A percentile compares a stretch with the other conserved stretches of the same genome.
phyloP scores from a whole-genome alignment of 2,329 filamentous ascomycete species.

The Penicillium decumbens region DNA sequence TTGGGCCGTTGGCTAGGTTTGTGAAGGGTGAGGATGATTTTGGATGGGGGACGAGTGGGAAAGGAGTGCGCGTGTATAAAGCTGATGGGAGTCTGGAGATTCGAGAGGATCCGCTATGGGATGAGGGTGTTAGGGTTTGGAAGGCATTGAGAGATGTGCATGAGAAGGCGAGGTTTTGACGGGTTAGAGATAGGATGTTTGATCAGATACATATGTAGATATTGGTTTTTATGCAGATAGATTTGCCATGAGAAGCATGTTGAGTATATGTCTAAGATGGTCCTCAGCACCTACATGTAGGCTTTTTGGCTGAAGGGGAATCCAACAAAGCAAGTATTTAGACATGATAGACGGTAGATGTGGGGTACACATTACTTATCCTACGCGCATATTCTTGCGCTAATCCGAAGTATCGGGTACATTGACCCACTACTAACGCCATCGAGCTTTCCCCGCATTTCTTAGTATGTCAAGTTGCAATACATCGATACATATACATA shows the following conservation, averaged over 20 bases:
- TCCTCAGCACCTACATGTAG: too few relatives aligned
- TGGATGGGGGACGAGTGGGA: conserved; percentile 26
- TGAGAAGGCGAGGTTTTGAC: conserved; percentile 6
- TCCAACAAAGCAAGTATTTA: neutral
- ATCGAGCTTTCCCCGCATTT: conserved; percentile 25
- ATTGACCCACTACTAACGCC: neutral
- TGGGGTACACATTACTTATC: neutral
- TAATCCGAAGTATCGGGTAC: neutral
- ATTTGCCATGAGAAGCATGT: neutral
- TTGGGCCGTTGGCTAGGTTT: conserved; percentile 30
- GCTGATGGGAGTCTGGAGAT: conserved; percentile 45
- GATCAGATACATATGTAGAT: neutral
- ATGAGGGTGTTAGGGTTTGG: conserved; percentile 49
- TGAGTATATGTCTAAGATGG: too few relatives aligned
- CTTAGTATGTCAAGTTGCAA: conserved; percentile 17
- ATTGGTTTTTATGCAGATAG: neutral
- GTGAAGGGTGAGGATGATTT: conserved; percentile 22
- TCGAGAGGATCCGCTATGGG: conserved; percentile 46
- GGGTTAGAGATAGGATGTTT: neutral
- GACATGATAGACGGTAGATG: neutral
- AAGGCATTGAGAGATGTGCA: conserved; percentile 26
- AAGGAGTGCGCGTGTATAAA: conserved; percentile 44
- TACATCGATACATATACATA: neutral
- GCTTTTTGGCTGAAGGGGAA: too few relatives aligned
- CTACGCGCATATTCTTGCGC: neutral